Base-by-base conservation (phyloP, 805 yeast species). In the Yueomyces sp. region DNA sequence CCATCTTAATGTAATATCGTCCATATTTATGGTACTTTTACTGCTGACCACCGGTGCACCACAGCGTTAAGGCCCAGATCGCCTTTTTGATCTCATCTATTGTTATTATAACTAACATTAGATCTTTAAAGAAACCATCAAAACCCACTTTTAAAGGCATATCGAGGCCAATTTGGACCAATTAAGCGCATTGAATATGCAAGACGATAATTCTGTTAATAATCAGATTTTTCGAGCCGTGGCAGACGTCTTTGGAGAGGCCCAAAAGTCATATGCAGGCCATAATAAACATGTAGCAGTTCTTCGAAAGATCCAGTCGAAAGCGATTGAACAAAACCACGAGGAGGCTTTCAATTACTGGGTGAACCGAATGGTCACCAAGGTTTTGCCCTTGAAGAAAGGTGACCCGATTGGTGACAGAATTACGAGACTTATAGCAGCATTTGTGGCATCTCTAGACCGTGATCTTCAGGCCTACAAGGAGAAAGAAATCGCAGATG, bases 211-310 rank as follows among this genome's bases (percentile, higher is more conserved):
- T 30, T 9, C 6, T 6, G 51, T 52, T 12, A 55, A 57, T 42
- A 46, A 52, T 8, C 70, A 66, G 45, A 60, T 76, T 29, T 64
- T 65, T 36, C 44, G 47, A 8, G 76, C 82, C 3, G 65, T 81
- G 52, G 77, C 83, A 1, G 77, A 73, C 45, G 77, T 79, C 3
- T 87, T 87, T 55, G 90, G 83, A 54, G 90, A 81, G 45, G 84
- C 92, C 0, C 96, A 87, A 55, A 49, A 63, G 27, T 70, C 85
- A 2, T 69, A 79, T 32, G 80, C 88, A 0, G 81, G 88, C 2
- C 96, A 87, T 59, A 68, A 84, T 40, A 82, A 83, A 54, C 79
- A 84, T 45, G 75, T 80, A 5, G 74, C 77, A 7, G 70, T 82
- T 4, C 56, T 87, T 54, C 73, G 72, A 54, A 70, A 73, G 39